Conservation (phyloP, 2,329 filamentous ascomycete species). For the Endoconidiophora laricicola region DNA sequence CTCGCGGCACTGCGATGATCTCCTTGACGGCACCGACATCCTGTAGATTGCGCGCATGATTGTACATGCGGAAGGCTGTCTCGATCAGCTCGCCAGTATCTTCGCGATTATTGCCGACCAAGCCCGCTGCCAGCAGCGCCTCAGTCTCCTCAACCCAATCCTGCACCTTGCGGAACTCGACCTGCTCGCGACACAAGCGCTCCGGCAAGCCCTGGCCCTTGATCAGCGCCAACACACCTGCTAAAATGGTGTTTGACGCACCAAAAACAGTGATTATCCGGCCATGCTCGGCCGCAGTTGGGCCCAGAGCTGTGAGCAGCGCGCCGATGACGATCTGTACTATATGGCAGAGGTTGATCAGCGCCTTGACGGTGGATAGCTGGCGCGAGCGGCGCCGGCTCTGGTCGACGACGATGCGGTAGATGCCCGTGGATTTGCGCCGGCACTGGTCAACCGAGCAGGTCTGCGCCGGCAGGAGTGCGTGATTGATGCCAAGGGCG, state of each 20-base stretch:
- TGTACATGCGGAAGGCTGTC: constrained; percentile 27
- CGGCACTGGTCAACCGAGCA: constrained; percentile 4
- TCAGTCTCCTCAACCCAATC: constrained; percentile 40
- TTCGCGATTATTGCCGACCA: constrained; percentile 25
- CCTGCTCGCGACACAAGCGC: constrained; percentile 28
- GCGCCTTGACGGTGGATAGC: constrained; percentile 20
- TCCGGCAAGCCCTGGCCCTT: constrained; percentile 35
- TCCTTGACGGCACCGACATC: constrained; percentile 6
- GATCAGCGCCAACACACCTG: constrained; percentile 40
- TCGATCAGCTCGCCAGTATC: constrained; percentile 28
- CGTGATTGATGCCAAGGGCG: constrained; percentile 7
- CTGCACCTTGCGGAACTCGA: constrained; percentile 29
- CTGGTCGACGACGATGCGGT: not conserved
- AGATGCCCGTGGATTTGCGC: constrained; percentile 4
- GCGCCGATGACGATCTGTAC: constrained; percentile 32
- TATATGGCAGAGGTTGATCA: constrained; percentile 28
- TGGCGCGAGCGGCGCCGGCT: constrained; percentile 15
- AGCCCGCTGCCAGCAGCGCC: constrained; percentile 25
- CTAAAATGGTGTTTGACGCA: constrained; percentile 44
- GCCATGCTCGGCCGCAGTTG: constrained; percentile 30
- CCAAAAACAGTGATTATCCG: constrained; percentile 39
- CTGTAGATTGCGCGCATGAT: constrained; percentile 19
- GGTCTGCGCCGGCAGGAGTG: not conserved
- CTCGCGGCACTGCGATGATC: not conserved
- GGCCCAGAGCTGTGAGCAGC: constrained; percentile 28